These are phyloP conservation scores for Anethum foeniculum DNA, from an alignment of 140 eudicot genomes.

Conservation along the genomic window DNA sequence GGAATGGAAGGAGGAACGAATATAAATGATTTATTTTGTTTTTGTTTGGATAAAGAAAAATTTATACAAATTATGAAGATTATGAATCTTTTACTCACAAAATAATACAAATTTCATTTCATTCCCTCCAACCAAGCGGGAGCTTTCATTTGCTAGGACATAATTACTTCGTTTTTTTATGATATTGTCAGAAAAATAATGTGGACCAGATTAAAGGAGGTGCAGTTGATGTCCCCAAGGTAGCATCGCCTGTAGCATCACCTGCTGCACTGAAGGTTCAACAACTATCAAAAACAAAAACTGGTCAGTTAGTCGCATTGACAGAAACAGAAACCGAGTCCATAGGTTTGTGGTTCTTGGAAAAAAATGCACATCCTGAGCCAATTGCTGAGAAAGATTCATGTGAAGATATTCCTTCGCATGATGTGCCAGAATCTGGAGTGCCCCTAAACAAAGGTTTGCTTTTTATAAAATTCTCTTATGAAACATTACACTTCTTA, in stretches of 20 bases:
- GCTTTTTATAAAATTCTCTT: slow-evolving; percentile 9
- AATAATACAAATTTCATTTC: not conserved
- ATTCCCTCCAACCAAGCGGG: not conserved
- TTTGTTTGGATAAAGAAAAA: not conserved
- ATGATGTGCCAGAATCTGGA: slow-evolving; percentile 12
- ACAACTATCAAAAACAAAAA: slow-evolving; percentile 13
- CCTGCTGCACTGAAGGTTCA: slow-evolving; percentile 20
- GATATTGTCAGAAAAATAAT: slow-evolving; percentile 35
- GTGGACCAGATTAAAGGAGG: slow-evolving; percentile 22
- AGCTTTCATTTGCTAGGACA: not conserved
- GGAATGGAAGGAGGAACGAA: not conserved
- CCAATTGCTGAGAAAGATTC: slow-evolving; percentile 17
- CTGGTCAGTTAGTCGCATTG: slow-evolving; percentile 7
- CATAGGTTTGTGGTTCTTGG: slow-evolving; percentile 10
- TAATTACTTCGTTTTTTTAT: not conserved
- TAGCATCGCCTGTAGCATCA: slow-evolving; percentile 7
- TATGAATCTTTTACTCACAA: not conserved
- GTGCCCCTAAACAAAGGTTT: slow-evolving; percentile 36
- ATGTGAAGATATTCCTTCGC: not conserved
- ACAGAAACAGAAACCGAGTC: slow-evolving; percentile 16
- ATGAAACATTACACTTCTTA: not conserved
- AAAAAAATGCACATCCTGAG: slow-evolving; percentile 13
- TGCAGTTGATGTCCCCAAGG: slow-evolving; percentile 16
- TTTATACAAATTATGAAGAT: not conserved
- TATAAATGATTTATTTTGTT: not conserved